Conservation (phyloP, 306 rosid species). For the Glycine soja region DNA sequence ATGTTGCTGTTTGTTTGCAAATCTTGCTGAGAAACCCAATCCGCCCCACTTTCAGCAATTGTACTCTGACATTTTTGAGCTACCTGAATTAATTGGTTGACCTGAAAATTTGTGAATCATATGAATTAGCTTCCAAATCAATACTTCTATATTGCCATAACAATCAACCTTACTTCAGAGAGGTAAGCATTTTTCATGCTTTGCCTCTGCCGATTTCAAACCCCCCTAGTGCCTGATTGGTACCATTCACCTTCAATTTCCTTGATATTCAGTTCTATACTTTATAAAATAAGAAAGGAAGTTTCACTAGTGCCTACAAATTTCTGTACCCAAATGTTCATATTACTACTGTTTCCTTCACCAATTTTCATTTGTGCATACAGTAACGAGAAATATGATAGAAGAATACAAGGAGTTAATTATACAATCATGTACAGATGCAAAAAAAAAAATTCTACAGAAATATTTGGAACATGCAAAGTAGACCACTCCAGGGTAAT, state of each 20-base stretch:
- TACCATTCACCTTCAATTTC: neutral
- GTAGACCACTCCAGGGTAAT: neutral
- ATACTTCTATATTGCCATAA: neutral
- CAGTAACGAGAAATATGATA: neutral
- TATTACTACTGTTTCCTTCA: neutral
- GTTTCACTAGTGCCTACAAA: constrained; percentile 3
- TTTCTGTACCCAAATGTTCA: constrained; percentile 4
- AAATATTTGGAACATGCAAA: constrained; percentile 2
- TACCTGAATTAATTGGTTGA: constrained; percentile 82
- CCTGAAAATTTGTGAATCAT: constrained; percentile 57
- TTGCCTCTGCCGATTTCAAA: neutral
- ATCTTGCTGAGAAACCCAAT: constrained; percentile 86
- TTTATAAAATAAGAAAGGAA: neutral
- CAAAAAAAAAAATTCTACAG: neutral
- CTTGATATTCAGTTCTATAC: neutral
- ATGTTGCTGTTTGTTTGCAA: constrained; percentile 84
- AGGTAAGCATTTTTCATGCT: neutral
- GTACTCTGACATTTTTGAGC: constrained; percentile 87
- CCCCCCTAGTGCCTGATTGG: neutral
- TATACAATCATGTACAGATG: neutral
- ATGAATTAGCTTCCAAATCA: constrained; percentile 7
- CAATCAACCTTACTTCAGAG: neutral
- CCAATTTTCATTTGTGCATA: neutral
- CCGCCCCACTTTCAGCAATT: constrained; percentile 81
- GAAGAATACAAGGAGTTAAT: neutral